These are phyloP conservation scores for Boletus semigastroideus DNA, from an alignment of 1,284 basidiomycete species.

Conservation along the genomic window DNA sequence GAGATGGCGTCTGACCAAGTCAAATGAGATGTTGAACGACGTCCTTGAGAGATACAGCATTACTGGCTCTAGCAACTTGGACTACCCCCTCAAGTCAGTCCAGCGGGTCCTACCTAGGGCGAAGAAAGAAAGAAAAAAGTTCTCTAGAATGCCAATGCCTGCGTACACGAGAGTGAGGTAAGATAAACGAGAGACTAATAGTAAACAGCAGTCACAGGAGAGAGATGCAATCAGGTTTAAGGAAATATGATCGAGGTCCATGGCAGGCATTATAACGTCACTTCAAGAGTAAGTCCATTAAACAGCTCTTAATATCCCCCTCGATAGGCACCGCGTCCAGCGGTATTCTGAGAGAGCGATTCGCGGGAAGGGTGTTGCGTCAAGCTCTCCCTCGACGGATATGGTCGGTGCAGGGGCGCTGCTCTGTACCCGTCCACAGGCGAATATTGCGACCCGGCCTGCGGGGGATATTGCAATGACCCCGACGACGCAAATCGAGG, in stretches of 20 bases:
- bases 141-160: conserved; percentile 14
- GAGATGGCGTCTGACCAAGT: too few species aligned
- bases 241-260: conserved; percentile 1
- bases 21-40: too few species aligned
- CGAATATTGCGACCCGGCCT: conserved; percentile 20
- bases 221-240: not conserved
- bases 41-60: too few species aligned
- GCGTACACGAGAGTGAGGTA: conserved; percentile 11
- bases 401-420: conserved; percentile 52
- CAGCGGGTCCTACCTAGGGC: not conserved
- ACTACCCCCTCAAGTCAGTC: too few species aligned
- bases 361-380: conserved; percentile 7
- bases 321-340: conserved; percentile 41
- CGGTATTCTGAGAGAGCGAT: conserved; percentile 16
- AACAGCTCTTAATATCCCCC: conserved; percentile 19
- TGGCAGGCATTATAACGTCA: conserved; percentile 21
- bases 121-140: not conserved
- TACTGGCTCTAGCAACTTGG: too few species aligned
- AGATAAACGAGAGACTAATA: conserved; percentile 12
- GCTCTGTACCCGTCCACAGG: conserved; percentile 38
- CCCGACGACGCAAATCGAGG: conserved; percentile 17
- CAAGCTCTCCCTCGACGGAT: conserved; percentile 24
- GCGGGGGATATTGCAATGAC: conserved; percentile 31
- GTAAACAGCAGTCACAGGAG: conserved; percentile 6
- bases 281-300: not conserved